Evolutionary conservation across 2,329 filamentous ascomycete species (phyloP).

Genomic region (Chalara sp.): DNA sequence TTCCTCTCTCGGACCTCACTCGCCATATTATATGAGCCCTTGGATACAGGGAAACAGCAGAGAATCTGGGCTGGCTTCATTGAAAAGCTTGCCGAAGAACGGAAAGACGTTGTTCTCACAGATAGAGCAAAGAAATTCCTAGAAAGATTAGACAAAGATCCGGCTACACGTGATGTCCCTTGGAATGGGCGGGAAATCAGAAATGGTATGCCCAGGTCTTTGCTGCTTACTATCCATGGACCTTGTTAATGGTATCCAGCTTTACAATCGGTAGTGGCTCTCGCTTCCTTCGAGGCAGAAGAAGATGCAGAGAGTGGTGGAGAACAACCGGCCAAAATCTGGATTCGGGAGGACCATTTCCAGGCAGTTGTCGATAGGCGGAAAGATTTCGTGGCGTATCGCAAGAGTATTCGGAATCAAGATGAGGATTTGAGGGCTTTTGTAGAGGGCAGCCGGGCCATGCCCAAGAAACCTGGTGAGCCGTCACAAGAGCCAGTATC

Average conservation of each 20-base stretch:
- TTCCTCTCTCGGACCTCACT: not conserved
- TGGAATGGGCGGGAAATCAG: not conserved
- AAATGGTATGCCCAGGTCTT: not conserved
- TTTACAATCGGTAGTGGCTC: not conserved
- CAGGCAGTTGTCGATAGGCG: not conserved
- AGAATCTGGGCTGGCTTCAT: not conserved
- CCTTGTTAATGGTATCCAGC: not conserved
- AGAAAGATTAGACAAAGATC: not conserved
- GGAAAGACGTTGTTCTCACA: not conserved
- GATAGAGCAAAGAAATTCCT: not conserved
- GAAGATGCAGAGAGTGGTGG: not conserved
- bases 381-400: too few species aligned
- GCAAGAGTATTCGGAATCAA: too few species aligned
- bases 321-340: not conserved
- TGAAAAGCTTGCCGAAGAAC: not conserved
- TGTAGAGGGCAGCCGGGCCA: too few species aligned
- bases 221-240: too few species aligned
- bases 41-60: not conserved
- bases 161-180: not conserved
- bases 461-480: too few species aligned
- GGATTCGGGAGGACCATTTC: not conserved
- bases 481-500: too few species aligned
- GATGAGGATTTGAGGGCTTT: too few species aligned
- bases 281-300: not conserved
- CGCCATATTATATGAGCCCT: not conserved